Conservation (phyloP, 495 filamentous ascomycete genomes). For the Penicillium coprophilum region DNA sequence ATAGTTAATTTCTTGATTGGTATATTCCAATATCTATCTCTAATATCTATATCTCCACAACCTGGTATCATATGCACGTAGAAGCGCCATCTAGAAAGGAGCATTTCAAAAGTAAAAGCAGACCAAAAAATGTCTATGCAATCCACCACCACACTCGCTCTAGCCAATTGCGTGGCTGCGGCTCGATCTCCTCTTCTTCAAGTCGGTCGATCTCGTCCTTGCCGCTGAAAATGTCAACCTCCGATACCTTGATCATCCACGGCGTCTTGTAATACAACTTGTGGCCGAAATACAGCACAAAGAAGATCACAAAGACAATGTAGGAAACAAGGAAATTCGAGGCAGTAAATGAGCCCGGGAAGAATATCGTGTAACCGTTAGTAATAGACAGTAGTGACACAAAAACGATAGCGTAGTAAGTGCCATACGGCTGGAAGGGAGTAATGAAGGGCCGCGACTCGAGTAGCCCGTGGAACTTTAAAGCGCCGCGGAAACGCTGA, state of each 20-base stretch:
- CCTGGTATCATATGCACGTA: not conserved
- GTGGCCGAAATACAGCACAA: conserved; percentile 58
- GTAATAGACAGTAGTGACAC: conserved; percentile 58
- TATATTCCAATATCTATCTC: not conserved
- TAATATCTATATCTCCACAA: not conserved
- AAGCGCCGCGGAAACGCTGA: conserved; percentile 48
- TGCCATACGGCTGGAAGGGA: conserved; percentile 53
- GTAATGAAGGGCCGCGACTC: conserved; percentile 54
- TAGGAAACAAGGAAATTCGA: conserved; percentile 53
- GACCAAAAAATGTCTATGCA: conserved; percentile 8
- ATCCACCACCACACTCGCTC: conserved; percentile 39
- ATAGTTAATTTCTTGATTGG: not conserved
- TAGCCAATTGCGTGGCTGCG: conserved; percentile 32
- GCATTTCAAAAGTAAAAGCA: not conserved
- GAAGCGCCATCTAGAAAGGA: not conserved
- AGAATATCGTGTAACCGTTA: conserved; percentile 65
- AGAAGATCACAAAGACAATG: conserved; percentile 61
- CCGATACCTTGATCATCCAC: conserved; percentile 51
- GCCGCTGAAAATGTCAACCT: conserved; percentile 33
- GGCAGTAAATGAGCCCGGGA: conserved; percentile 44
- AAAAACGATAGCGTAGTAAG: conserved; percentile 56
- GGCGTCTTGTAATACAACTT: conserved; percentile 38
- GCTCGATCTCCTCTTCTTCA: conserved; percentile 29
- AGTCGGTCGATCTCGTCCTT: conserved; percentile 37
- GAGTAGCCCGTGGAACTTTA: conserved; percentile 39